Base-by-base conservation (phyloP, 108 stramenopile genomes). In the Nitzschia palea region DNA sequence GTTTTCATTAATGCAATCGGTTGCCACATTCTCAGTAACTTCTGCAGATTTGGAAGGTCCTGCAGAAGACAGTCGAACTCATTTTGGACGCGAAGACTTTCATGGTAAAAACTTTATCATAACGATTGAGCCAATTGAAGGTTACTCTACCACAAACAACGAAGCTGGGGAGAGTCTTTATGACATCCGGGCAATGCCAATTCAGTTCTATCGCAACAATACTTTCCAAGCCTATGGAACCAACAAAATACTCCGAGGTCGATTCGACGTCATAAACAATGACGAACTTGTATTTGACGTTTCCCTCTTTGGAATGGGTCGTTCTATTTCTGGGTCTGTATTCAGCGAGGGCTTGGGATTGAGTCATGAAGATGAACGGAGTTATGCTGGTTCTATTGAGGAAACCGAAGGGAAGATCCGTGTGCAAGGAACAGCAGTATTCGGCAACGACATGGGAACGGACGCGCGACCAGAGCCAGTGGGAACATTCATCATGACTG, bases 121-220 rank as follows among this genome's bases (percentile, higher is more conserved):
- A 44, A 69, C 43, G 12, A 25, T 57, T 45, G 58, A 60, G 15
- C 68, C 68, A 4, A 28, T 63, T 15, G 25, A 31, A 10, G 27
- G 17, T 3, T 23, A 14, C 3, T 23, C 25, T 22, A 27, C n/a
- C 6, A 55, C 31, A 36, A 9, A 15, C 32, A 12, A 15, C 23
- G 26, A 55, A 55, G 54, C 20, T 8, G 15, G n/a, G 26, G 28
- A 55, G 5, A 8, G 12, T 18, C 54, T 18, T 4, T 5, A 27
- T 44, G 68, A 69, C 20, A n/a, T 69, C n/a, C 68, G 57, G 15
- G 25, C 58, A 6, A 69, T 69, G 58, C 56, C 56, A 20, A 27
- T 69, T 15, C 42, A 43, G 26, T 69, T 69, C 23, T 69, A 44
- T 36, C 12, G 15, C 28, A 69, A 69, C 58, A 60, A 59, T 22